Base-by-base conservation (phyloP, 768 basidiomycete species). In the Naganishia kalamii region DNA sequence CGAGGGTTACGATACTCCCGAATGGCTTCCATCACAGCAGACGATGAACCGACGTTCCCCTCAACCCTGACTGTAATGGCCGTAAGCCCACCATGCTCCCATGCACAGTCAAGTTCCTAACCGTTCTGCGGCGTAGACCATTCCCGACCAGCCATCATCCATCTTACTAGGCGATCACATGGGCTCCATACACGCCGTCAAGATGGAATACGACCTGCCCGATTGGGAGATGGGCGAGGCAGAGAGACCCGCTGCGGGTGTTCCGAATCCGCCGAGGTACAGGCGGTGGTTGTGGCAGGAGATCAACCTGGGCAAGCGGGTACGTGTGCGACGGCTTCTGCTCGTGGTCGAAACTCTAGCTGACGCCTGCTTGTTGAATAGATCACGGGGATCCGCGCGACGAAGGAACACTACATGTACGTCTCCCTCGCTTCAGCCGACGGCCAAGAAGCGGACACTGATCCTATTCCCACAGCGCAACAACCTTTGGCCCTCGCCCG, bases 251-350 rank as follows among this genome's bases (percentile, higher is more conserved):
- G n/a, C 3, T n/a, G 37, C 54, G 35, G 17, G 54, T 15, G 35
- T 6, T 11, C 21, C 33, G 30, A 27, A 21, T 23, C 33, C 37
- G 37, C 54, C 54, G 12, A 4, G 54, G 25, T 25, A 37, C 19
- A 57, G 54, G 23, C 54, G 62, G 4, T 63, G 62, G 62, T 47
- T 63, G 15, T 63, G 62, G 62, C 62, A 63, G 62, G 62, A 63
- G 11, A 63, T 63, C 46, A 63, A 63, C 25, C 62, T 63, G 25
- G 62, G 62, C 10, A 63, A 49, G 40, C 35, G 48, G 27, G 62
- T 63, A 27, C 29, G 62, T 37, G 3, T 1, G n/a, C 15, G 41
- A 12, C 21, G 60, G 6, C 29, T 25, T 8, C 17, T 19, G 27
- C 15, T n/a, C 2, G 33, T 5, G 11, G 8, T 27, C 5, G 62